Conservation (phyloP, 2,329 filamentous ascomycete genomes). For the Purpureocillium takamizusanense region DNA sequence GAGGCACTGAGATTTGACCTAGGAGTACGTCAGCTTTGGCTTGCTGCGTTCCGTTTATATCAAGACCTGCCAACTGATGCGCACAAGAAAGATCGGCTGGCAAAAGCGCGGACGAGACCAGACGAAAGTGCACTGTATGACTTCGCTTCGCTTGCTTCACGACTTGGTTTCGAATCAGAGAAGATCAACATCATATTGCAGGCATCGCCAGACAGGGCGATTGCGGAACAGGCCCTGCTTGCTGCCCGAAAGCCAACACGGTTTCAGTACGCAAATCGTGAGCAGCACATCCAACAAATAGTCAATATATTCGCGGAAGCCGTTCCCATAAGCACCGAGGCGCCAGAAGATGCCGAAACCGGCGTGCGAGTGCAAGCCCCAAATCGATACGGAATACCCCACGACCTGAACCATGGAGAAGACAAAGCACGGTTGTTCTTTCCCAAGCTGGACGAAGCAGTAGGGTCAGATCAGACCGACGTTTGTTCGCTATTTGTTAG, state of each 20-base stretch:
- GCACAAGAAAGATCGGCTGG: slow-evolving; percentile 1
- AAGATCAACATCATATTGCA: background rate
- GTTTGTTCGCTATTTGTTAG: too few relatives aligned
- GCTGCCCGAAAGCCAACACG: background rate
- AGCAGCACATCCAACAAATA: background rate
- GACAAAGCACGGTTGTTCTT: too few relatives aligned
- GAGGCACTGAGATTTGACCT: background rate
- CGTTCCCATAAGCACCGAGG: too few relatives aligned
- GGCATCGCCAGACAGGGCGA: background rate
- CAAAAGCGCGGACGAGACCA: background rate
- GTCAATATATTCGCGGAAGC: background rate
- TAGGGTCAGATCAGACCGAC: too few relatives aligned
- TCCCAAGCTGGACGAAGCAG: too few relatives aligned
- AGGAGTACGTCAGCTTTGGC: slow-evolving; percentile 2
- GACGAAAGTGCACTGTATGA: background rate
- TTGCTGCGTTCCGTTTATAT: background rate
- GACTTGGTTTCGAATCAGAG: background rate
- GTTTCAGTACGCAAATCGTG: background rate
- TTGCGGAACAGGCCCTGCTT: background rate
- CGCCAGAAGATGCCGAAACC: too few relatives aligned
- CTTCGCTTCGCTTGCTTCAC: background rate
- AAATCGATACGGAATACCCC: too few relatives aligned
- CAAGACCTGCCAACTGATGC: background rate
- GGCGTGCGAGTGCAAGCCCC: too few relatives aligned
- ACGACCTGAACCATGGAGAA: too few relatives aligned